Evolutionary conservation across 495 filamentous ascomycete genomes (phyloP), one percentile per base, ranked within the genome.

Genomic region (Aspergillus carlsbadensis): DNA sequence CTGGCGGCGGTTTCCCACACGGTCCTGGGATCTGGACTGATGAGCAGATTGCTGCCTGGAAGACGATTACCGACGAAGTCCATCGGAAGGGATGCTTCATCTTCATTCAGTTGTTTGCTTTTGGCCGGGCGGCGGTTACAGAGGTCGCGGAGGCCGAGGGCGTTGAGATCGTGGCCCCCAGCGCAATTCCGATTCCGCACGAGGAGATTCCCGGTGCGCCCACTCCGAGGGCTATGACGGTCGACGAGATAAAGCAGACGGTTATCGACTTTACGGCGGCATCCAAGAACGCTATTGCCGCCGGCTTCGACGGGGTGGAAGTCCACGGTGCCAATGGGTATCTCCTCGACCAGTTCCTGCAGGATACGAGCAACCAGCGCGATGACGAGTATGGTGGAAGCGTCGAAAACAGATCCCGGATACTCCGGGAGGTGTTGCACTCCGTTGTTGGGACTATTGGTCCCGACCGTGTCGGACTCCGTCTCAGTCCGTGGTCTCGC

Each of bases 231-330:
- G 68, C 66, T 0, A 63, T 91, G 69, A 83, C 74, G 0, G 61
- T 73, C 14, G 74, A 78, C 5, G 83, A 91, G 41, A 87, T 91
- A 52, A 43, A 74, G 51, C 62, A 70, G 10, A 78, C 68, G 11
- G 76, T 90, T 13, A 48, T 60, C 1, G 80, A 82, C 48, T 90
- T 83, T 54, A 82, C 74, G 3, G 42, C 69, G 4, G 87, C 86
- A 17, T 81, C 87, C 0, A 67, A 73, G 63, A 85, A 84, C 46
- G 85, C 86, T 2, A 73, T 90, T 7, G 68, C 66, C 22, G 88
- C 87, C 6, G 89, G 88, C 5, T 91, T 90, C 57, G 88, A 91
- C 62, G 87, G 87, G 11, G 86, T 92, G 1, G 89, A 92, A 71
- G 73, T 91, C 36, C 87, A 91, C 64, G 84, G 79, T 21, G 86